Evolutionary conservation across 257 asterid genomes (phyloP), one percentile per base, ranked within the genome.

Genomic region (Primulina huaijiensis): DNA sequence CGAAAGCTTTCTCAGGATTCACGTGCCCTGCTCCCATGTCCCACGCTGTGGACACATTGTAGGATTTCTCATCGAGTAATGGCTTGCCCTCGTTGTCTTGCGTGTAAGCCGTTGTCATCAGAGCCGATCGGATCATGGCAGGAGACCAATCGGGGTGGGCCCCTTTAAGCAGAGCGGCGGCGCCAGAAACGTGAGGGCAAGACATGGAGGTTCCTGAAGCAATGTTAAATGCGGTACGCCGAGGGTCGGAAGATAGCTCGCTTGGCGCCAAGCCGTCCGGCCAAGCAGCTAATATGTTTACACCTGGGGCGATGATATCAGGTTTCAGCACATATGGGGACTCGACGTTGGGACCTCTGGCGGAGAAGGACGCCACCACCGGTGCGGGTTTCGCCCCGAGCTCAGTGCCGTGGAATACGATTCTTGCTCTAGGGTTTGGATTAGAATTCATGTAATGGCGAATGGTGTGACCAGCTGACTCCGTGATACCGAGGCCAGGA

Each of bases 91-190:
- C 74, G 7, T 10, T 65, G 68, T 85, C 88, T 2, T 67, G 60
- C 25, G 76, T 77, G 78, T 88, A 86, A 3, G 97, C 89, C 0
- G 98, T 89, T 17, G 96, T 92, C 98, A 92, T 92, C 59, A 92
- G 72, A 31, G 98, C 96, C 2, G 98, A 92, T 0, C 89, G 79
- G 37, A 89, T 83, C 97, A 92, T 89, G 1, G 97, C 97, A n/a
- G 97, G 96, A 0, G 97, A 87, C 98, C 98, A 92, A 38, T 87
- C 95, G 0, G 89, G 92, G 75, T 90, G 98, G 31, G 94, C 95
- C 20, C 97, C 95, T 69, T 87, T 88, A 21, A 92, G 81, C 53
- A 92, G 72, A 0, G 96, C 97, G 2, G 96, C 95, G 53, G 87
- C 88, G 29, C 98, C 98, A 8, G 96, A 88, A 2, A 79, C 77